A percentile compares a stretch with the other conserved stretches of the same genome.
phyloP scores from a whole-genome alignment of 2,329 filamentous ascomycete genomes.

The Botrytis squamosa region DNA sequence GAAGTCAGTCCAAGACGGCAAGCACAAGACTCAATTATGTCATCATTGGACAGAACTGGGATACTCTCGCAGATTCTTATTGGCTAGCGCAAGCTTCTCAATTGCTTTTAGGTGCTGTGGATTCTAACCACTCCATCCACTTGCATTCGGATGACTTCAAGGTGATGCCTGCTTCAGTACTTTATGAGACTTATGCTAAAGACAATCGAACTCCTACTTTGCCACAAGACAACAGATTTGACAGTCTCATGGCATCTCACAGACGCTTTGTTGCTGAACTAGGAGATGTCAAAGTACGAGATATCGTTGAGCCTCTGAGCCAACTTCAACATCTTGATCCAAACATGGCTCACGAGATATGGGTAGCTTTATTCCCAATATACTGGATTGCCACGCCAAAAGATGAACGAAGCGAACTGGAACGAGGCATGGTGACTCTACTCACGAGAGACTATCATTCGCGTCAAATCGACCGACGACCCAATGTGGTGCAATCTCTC shows the following conservation, averaged over 20 bases:
- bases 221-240: slow-evolving; percentile 80
- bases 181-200: slow-evolving; percentile 71
- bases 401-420: slow-evolving; percentile 86
- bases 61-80: slow-evolving; percentile 89
- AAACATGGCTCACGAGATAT: slow-evolving; percentile 81
- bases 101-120: slow-evolving; percentile 84
- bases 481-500: slow-evolving; percentile 91
- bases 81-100: slow-evolving; percentile 97
- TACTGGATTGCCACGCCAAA: slow-evolving; percentile 87
- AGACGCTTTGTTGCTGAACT: slow-evolving; percentile 81
- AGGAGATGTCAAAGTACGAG: slow-evolving; percentile 80
- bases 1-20: slow-evolving; percentile 87
- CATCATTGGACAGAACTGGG: slow-evolving; percentile 92
- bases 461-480: slow-evolving; percentile 88
- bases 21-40: slow-evolving; percentile 88
- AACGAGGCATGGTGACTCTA: slow-evolving; percentile 85
- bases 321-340: slow-evolving; percentile 90
- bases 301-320: slow-evolving; percentile 83
- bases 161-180: slow-evolving; percentile 67
- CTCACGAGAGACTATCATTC: slow-evolving; percentile 95
- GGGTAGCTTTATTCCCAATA: slow-evolving; percentile 87
- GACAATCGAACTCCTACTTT: slow-evolving; percentile 63
- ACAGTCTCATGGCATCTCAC: slow-evolving; percentile 74
- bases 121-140: slow-evolving; percentile 75
- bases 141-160: slow-evolving; percentile 83